Percentiles rank a stretch among this genome's conserved stretches.
Evolutionary conservation across 2,329 filamentous ascomycete species (phyloP).

Genomic region (Exophiala bonariae): DNA sequence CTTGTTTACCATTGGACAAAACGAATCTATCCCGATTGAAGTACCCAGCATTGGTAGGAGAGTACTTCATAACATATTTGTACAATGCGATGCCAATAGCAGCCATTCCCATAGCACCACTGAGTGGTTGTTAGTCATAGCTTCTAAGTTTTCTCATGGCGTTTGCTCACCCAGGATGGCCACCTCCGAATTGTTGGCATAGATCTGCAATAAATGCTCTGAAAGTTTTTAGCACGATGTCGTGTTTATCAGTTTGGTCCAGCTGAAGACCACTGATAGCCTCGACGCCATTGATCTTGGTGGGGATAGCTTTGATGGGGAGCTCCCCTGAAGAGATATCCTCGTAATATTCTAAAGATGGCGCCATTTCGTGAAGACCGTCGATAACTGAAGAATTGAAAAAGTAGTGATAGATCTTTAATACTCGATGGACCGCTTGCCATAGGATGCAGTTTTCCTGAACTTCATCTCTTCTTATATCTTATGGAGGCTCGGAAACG

Average conservation of each 20-base stretch:
- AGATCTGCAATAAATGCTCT: constrained; percentile 66
- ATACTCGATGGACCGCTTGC: no score
- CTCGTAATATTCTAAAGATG: neutral
- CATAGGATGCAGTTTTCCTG: no score
- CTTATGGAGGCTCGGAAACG: no score
- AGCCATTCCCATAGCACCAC: constrained; percentile 61
- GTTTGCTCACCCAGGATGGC: constrained; percentile 61
- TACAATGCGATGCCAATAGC: constrained; percentile 62
- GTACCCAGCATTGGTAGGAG: constrained; percentile 54
- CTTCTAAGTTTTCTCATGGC: no score
- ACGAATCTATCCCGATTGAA: constrained; percentile 66
- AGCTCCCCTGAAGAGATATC: neutral
- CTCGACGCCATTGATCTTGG: neutral
- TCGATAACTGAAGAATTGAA: no score
- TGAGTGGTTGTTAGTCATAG: constrained; percentile 21
- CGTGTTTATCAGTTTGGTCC: constrained; percentile 28
- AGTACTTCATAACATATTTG: constrained; percentile 64
- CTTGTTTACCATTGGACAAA: constrained; percentile 54
- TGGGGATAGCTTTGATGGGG: neutral
- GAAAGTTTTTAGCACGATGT: constrained; percentile 61
- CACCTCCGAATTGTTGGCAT: constrained; percentile 69
- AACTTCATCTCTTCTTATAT: no score
- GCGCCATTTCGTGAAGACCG: neutral
- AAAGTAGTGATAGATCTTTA: no score
- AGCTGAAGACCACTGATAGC: neutral